Base-by-base conservation (phyloP, 148 eudicot species). In the Persicaria tinctoria region DNA sequence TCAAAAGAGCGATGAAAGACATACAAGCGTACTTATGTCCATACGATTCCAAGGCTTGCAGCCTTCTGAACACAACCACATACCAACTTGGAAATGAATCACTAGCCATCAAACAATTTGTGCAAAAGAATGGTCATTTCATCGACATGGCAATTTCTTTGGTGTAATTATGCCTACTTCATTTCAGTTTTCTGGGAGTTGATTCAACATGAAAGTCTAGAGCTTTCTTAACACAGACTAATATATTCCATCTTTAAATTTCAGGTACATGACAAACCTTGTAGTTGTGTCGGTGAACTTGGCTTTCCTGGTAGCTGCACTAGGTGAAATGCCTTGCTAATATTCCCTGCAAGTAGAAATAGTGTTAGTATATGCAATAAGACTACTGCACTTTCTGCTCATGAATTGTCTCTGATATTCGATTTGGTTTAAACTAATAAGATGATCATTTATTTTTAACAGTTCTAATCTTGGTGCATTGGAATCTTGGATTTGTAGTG, bases 401-500 rank as follows among this genome's bases (percentile, higher is more conserved):
- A 12, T 4, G 18, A 14, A 56, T 54, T 13, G 3, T 45, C n/a
- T 8, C n/a, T 72, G 51, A 5, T 48, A 47, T 46, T 74, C 23
- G 73, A 50, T 18, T 56, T 54, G 46, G 54, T 75, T 32, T 77
- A 72, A 74, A 83, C 87, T 87, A 75, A 86, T 27, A 73, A 78
- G 72, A 74, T 84, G 78, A 77, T 82, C 85, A 59, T 82, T 82
- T 84, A 70, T 66, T 69, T 73, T 1, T 27, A 60, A 18, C 94
- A 91, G 97, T 84, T 84, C 72, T 88, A 23, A 81, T 87, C 74
- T 75, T 86, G 73, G 44, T 88, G 72, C 94, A 88, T 68, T 89
- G 93, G 91, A 83, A 84, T 49, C 88, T 89, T 3, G 89, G 92
- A 80, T 80, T 89, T 46, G 13, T 91, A 70, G 80, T 82, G 97